A percentile compares a stretch with the other conserved stretches of the same genome.
phyloP scores from a whole-genome alignment of 257 asterid genomes.

The Plantago major region DNA sequence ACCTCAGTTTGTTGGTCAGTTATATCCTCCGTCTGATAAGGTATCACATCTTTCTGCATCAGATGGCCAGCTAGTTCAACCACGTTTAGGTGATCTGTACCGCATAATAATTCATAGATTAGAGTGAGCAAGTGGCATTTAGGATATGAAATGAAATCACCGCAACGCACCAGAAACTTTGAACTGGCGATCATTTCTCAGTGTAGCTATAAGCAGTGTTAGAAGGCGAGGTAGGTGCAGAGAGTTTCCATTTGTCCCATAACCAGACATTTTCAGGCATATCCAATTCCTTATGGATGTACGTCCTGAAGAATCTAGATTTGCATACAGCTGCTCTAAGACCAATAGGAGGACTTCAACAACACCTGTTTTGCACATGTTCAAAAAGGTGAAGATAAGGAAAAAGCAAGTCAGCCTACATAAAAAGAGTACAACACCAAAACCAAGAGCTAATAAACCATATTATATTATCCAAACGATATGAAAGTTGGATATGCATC shows the following conservation, averaged over 20 bases:
- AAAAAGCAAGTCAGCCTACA: conserved; percentile 6
- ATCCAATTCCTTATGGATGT: conserved; percentile 51
- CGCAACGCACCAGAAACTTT: conserved; percentile 60
- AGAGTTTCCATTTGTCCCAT: conserved; percentile 34
- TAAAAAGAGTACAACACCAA: conserved; percentile 8
- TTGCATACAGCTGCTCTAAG: conserved; percentile 55
- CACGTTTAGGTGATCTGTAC: conserved; percentile 52
- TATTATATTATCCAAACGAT: not conserved
- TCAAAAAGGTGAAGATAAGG: conserved; percentile 13
- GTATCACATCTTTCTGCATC: conserved; percentile 44
- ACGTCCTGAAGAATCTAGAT: conserved; percentile 49
- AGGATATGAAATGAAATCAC: conserved; percentile 6
- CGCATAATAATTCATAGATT: conserved; percentile 17
- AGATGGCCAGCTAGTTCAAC: conserved; percentile 50
- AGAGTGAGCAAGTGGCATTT: conserved; percentile 18
- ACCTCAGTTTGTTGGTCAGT: conserved; percentile 36
- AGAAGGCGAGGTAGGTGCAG: conserved; percentile 52
- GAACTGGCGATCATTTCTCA: conserved; percentile 40
- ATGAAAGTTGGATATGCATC: not conserved
- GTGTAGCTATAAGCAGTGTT: conserved; percentile 50
- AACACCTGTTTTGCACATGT: conserved; percentile 43
- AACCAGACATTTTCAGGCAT: conserved; percentile 40
- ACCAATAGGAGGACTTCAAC: conserved; percentile 56
- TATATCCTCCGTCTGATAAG: conserved; percentile 13
- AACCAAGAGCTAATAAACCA: not conserved